Conservation (phyloP, 441 rosid genomes). For the Corymbia calophylla region DNA sequence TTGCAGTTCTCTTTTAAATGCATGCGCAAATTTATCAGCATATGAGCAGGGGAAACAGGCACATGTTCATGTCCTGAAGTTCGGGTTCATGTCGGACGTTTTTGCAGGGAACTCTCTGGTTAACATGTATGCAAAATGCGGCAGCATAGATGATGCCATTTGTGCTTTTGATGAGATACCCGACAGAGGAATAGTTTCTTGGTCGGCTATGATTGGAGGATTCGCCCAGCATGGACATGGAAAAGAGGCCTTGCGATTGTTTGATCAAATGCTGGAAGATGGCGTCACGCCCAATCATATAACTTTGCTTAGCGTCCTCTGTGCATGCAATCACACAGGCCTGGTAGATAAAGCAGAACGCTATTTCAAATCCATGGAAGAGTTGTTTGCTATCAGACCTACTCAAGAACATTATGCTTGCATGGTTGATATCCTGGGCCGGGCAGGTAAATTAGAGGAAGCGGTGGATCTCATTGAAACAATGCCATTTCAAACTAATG, state of each 20-base stretch:
- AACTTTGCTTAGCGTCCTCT: constrained; percentile 52
- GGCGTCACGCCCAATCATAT: constrained; percentile 51
- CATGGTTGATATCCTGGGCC: constrained; percentile 63
- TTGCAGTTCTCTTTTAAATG: constrained; percentile 59
- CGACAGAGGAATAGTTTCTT: constrained; percentile 54
- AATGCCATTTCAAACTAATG: constrained; percentile 54
- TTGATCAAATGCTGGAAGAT: constrained; percentile 43
- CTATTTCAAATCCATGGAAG: constrained; percentile 45
- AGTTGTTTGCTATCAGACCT: constrained; percentile 35
- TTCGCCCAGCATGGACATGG: constrained; percentile 72
- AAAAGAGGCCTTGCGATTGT: constrained; percentile 42
- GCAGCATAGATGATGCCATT: constrained; percentile 58
- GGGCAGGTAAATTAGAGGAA: constrained; percentile 50
- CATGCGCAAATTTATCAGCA: constrained; percentile 62
- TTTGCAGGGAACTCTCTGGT: constrained; percentile 69
- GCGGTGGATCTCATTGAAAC: constrained; percentile 45
- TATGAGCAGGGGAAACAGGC: constrained; percentile 74
- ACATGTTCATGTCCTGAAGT: constrained; percentile 53
- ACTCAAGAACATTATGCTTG: constrained; percentile 65
- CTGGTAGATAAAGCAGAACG: constrained; percentile 45
- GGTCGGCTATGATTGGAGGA: constrained; percentile 72
- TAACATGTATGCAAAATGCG: constrained; percentile 69
- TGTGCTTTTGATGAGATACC: constrained; percentile 39
- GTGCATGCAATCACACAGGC: constrained; percentile 72
- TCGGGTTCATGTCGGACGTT: constrained; percentile 46